A percentile compares a stretch with the other conserved stretches of the same genome.
Evolutionary conservation across 495 filamentous ascomycete species (phyloP).

Genomic region (Neurospora discreta): DNA sequence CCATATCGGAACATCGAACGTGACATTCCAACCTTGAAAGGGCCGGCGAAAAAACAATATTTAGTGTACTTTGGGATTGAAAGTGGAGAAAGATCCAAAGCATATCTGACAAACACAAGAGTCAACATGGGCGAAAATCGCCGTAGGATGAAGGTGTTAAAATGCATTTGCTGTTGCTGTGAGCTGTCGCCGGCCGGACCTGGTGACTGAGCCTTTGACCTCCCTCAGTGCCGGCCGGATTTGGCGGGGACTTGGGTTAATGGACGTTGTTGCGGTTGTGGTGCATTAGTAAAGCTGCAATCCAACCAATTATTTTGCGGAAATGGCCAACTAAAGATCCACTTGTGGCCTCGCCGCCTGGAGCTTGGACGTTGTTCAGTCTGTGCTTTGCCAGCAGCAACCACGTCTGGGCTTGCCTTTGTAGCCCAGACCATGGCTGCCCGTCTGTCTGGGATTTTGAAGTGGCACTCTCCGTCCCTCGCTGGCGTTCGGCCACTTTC

Average conservation of each 20-base stretch:
- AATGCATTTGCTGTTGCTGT: too few relatives aligned
- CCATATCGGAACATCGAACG: neutral
- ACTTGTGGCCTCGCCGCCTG: neutral
- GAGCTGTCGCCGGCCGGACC: neutral
- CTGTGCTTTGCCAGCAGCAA: neutral
- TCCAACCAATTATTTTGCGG: neutral
- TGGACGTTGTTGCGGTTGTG: neutral
- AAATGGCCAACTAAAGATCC: neutral
- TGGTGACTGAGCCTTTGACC: neutral
- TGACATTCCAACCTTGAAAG: neutral
- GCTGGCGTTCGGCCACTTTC: neutral
- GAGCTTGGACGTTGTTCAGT: neutral
- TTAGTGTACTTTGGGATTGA: rapidly evolving
- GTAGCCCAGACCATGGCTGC: neutral
- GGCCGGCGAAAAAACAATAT: neutral
- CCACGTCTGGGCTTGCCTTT: neutral
- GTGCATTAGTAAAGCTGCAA: neutral
- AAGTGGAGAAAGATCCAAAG: neutral
- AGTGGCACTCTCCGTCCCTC: neutral
- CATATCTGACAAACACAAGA: neutral
- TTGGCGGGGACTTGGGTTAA: neutral
- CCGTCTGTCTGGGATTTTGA: neutral
- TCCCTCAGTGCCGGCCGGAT: neutral
- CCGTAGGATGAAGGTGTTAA: too few relatives aligned
- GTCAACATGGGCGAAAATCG: too few relatives aligned